phyloP scores from a whole-genome alignment of 1,139 yeast species.

The Zygosaccharomyces sapae region DNA sequence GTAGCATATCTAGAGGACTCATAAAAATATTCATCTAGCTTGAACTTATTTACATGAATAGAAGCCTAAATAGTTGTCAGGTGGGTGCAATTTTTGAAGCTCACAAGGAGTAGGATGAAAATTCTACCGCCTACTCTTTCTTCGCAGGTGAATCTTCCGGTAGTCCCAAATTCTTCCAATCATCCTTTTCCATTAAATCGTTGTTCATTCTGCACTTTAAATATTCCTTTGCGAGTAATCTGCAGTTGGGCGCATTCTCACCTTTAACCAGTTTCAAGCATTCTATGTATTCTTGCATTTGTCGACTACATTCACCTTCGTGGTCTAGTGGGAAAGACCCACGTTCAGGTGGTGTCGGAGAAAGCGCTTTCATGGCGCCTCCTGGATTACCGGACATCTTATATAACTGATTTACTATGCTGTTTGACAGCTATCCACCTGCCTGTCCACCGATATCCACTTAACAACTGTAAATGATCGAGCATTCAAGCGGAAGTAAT shows the following conservation, averaged over 20 bases:
- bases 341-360: constrained; percentile 92
- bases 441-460: too few relatives aligned
- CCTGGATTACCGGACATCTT: constrained; percentile 40
- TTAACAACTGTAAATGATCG: neutral
- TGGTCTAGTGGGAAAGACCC: constrained; percentile 97
- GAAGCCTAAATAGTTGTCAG: too few relatives aligned
- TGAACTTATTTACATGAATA: too few relatives aligned
- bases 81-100: too few relatives aligned
- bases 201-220: constrained; percentile 87
- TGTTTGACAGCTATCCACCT: too few relatives aligned
- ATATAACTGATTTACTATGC: too few relatives aligned
- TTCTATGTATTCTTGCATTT: constrained; percentile 69
- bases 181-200: constrained; percentile 76
- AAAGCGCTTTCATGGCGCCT: constrained; percentile 47
- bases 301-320: constrained; percentile 73
- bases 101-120: too few relatives aligned
- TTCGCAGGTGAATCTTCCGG: constrained; percentile 50
- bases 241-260: constrained; percentile 84
- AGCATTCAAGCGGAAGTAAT: neutral
- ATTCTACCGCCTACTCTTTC: constrained; percentile 15
- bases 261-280: constrained; percentile 81
- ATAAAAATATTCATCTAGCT: too few relatives aligned
- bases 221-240: constrained; percentile 76
- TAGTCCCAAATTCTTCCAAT: constrained; percentile 79
- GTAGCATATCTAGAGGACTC: too few relatives aligned